These are phyloP conservation scores for Arctium minus DNA, from an alignment of 129 eudicot species.

Conservation along the genomic window DNA sequence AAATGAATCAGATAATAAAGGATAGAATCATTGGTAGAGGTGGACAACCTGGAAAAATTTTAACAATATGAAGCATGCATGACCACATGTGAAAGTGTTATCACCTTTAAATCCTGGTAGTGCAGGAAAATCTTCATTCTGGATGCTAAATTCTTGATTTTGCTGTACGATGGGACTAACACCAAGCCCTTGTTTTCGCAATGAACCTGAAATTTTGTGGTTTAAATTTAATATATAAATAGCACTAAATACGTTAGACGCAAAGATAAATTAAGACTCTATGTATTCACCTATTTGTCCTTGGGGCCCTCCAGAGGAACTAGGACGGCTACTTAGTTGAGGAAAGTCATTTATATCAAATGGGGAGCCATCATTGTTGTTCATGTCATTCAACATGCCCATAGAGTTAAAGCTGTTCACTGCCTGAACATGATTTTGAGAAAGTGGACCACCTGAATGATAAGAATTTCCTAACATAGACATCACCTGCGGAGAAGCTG, in stretches of 20 bases:
- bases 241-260: neutral
- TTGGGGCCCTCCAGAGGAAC: constrained; percentile 92
- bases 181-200: constrained; percentile 91
- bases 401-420: constrained; percentile 58
- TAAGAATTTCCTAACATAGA: constrained; percentile 95
- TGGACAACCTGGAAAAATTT: too few species aligned
- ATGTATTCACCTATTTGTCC: constrained; percentile 67
- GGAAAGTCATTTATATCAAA: constrained; percentile 93
- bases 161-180: constrained; percentile 90
- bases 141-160: constrained; percentile 97
- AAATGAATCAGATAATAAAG: too few species aligned
- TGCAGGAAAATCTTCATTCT: constrained; percentile 98
- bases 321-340: constrained; percentile 83
- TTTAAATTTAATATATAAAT: neutral
- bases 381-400: constrained; percentile 82
- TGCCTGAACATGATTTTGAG: constrained; percentile 72
- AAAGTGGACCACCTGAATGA: constrained; percentile 76
- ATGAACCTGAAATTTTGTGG: constrained; percentile 53
- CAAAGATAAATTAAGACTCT: neutral
- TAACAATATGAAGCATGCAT: neutral
- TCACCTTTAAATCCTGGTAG: constrained; percentile 92
- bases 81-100: neutral
- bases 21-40: too few species aligned
- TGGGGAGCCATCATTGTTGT: constrained; percentile 78
- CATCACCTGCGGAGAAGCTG: constrained; percentile 94